phyloP scores from a whole-genome alignment of 495 filamentous ascomycete species.

The Penicillium cinerascens region DNA sequence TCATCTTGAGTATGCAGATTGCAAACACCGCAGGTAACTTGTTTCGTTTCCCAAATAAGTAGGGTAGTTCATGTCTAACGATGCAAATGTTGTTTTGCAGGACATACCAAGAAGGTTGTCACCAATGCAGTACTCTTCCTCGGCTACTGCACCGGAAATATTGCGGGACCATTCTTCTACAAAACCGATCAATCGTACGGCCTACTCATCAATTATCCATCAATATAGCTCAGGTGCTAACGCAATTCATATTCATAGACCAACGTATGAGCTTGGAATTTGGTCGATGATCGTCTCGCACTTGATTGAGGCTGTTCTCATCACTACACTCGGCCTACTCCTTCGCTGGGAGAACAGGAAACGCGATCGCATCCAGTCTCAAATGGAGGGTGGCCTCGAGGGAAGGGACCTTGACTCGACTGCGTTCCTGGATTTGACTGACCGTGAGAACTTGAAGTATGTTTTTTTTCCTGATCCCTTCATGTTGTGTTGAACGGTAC shows the following conservation, averaged over 20 bases:
- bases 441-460: conserved; percentile 56
- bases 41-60: background rate
- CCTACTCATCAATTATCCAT: background rate
- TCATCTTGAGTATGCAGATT: conserved; percentile 56
- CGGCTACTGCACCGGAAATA: conserved; percentile 50
- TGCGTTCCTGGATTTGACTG: conserved; percentile 59
- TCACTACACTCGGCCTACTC: conserved; percentile 43
- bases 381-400: conserved; percentile 45
- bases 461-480: background rate
- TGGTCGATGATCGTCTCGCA: conserved; percentile 63
- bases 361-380: conserved; percentile 50
- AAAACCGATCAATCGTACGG: conserved; percentile 49
- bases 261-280: conserved; percentile 55
- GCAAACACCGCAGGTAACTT: conserved; percentile 48
- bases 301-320: conserved; percentile 49
- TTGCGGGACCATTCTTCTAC: conserved; percentile 62
- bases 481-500: background rate
- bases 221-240: conserved; percentile 1
- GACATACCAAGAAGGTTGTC: conserved; percentile 62
- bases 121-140: conserved; percentile 57
- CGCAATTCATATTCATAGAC: conserved; percentile 19
- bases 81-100: conserved; percentile 16
- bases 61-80: background rate
- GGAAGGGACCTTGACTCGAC: conserved; percentile 52
- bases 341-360: conserved; percentile 55